Base-by-base conservation (phyloP, 2,329 filamentous ascomycete genomes). In the Claviceps sp. region DNA sequence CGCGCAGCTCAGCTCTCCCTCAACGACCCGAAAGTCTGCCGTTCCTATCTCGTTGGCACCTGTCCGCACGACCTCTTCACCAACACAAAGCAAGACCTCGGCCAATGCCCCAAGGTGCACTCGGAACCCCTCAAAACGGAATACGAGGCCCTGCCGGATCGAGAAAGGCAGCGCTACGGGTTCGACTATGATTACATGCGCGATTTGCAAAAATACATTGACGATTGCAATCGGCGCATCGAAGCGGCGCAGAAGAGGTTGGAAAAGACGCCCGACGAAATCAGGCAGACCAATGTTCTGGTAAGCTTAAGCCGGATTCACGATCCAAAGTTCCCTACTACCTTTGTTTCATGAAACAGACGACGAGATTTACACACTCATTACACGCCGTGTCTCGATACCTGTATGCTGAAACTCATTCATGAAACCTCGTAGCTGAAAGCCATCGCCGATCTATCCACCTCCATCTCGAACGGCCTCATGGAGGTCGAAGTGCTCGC, bases 31-130 rank as follows among this genome's bases (percentile, higher is more conserved):
- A 96, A 95, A 71, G 87, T 95, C 61, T 98, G 93, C 74, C 87
- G 89, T 52, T 96, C 90, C 18, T 97, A 91, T 68, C 79, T 98
- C 48, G 89, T 81, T 56, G 93, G 93, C 61, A 94, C 88, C 54
- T 98, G 93, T 68, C 93, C 93, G 1, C 91, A 97, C 75, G 93
- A 98, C 66, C 88, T 98, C 64, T 98, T 98, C 78, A 98, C 91
- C 58, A 98, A 98, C 72, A 98, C 93, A 46, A 97, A 96, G 73
- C 90, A 97, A 54, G 93, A 98, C 67, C 79, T 97, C 37, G 93
- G 93, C 2, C 79, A 82, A 0, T 98, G 93, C 64, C 80, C 87
- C 48, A 93, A 91, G 66, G 79, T 91, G 26, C 93, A 98, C 71
- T 87, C 82, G 48, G 90, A 96, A 66, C 81, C 82, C 13, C 77